Evolutionary conservation across 2,329 filamentous ascomycete species (phyloP).

Genomic region (Colletotrichum sp.): DNA sequence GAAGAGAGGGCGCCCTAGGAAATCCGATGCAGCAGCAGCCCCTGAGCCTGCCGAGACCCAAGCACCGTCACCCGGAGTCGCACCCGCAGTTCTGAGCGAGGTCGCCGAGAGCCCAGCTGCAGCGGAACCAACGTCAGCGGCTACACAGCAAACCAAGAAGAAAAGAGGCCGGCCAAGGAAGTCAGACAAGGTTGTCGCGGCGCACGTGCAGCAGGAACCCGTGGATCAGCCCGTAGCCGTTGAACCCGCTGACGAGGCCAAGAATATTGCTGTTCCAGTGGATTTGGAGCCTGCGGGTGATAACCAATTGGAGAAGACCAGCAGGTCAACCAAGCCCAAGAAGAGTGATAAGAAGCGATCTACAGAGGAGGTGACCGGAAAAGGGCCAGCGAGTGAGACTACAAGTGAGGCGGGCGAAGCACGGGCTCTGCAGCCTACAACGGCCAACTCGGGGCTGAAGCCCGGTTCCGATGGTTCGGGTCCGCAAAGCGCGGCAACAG

Average conservation of each 20-base stretch:
- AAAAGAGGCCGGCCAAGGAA: constrained; percentile 48
- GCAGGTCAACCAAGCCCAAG: not conserved
- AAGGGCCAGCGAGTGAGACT: not conserved
- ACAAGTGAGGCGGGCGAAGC: not conserved
- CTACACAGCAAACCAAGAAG: constrained; percentile 6
- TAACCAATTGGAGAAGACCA: not conserved
- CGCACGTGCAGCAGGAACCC: constrained; percentile 6
- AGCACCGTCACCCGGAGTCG: not conserved
- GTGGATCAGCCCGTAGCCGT: not conserved
- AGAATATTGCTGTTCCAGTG: not conserved
- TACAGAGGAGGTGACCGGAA: not conserved
- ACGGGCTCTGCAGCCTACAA: constrained; percentile 5
- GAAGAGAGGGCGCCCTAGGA: constrained; percentile 23
- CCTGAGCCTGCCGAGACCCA: not conserved
- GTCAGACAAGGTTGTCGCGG: constrained; percentile 24
- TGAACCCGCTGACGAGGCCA: not conserved
- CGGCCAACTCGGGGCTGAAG: not conserved
- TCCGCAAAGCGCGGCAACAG: not conserved
- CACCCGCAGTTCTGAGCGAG: not conserved
- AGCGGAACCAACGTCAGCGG: not conserved
- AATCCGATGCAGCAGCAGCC: not conserved
- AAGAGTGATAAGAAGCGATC: not conserved
- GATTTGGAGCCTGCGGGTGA: not conserved
- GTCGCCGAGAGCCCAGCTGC: not conserved
- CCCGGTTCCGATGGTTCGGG: not conserved